These are phyloP conservation scores for Vigna nakashimae DNA, from an alignment of 306 rosid genomes.

Conservation along the genomic window DNA sequence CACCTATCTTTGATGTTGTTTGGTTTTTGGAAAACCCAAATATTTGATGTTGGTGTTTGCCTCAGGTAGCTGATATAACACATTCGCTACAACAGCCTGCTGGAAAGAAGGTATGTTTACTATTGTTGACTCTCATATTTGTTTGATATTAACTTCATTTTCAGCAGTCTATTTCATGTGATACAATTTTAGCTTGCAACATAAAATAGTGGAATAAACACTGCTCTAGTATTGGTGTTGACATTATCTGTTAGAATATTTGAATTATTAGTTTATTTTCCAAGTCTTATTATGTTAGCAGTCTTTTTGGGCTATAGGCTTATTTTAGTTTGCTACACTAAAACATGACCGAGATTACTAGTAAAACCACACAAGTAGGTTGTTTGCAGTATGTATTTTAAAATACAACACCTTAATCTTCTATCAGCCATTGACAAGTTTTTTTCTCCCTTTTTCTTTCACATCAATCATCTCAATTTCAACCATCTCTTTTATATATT, in stretches of 20 bases:
- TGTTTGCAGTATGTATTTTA: conserved; percentile 14
- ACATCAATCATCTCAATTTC: neutral
- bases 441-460: conserved; percentile 11
- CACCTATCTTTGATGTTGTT: neutral
- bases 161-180: conserved; percentile 22
- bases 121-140: conserved; percentile 30
- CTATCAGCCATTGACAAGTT: conserved; percentile 4
- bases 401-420: neutral
- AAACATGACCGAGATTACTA: conserved; percentile 9
- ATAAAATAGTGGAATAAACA: conserved; percentile 8
- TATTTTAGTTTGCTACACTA: neutral
- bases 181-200: conserved; percentile 29
- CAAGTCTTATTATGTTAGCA: neutral
- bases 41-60: conserved; percentile 33
- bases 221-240: neutral
- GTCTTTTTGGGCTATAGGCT: neutral
- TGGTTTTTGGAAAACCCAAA: conserved; percentile 39
- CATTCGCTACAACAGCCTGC: conserved; percentile 98
- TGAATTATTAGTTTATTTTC: neutral
- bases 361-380: conserved; percentile 1
- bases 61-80: conserved; percentile 91
- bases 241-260: conserved; percentile 7
- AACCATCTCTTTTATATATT: neutral
- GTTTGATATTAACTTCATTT: conserved; percentile 2
- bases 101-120: conserved; percentile 73